Conservation (phyloP, 768 basidiomycete species). For the Fistulinella prunicolor region DNA sequence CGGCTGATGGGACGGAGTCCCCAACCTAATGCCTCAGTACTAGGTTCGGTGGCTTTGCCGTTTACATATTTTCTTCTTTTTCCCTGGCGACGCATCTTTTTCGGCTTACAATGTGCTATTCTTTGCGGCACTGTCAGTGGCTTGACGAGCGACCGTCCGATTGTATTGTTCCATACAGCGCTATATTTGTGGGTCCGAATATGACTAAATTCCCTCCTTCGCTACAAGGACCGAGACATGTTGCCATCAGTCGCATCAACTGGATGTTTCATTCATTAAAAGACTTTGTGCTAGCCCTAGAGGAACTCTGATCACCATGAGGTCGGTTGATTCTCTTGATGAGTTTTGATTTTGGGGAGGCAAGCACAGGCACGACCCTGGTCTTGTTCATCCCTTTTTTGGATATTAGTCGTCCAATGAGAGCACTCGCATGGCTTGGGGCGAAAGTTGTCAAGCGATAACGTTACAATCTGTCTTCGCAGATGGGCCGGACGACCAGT, state of each 20-base stretch:
- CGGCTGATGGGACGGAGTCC: constrained; percentile 7
- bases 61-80: not conserved
- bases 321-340: constrained; percentile 1
- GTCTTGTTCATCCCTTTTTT: constrained; percentile 9
- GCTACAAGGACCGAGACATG: constrained; percentile 1
- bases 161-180: constrained; percentile 5
- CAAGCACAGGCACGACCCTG: constrained; percentile 4
- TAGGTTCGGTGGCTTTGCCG: constrained; percentile 1
- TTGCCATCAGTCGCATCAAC: not conserved
- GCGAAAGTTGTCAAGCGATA: constrained; percentile 15
- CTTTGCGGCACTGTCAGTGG: constrained; percentile 10
- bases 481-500: constrained; percentile 13
- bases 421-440: constrained; percentile 10
- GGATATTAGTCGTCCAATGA: constrained; percentile 5
- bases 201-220: not conserved
- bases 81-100: constrained; percentile 7
- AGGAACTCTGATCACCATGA: constrained; percentile 5
- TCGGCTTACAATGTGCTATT: constrained; percentile 3
- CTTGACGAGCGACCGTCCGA: constrained; percentile 1
- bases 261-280: constrained; percentile 10
- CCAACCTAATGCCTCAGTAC: not conserved
- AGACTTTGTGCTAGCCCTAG: no score
- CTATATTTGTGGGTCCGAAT: not conserved
- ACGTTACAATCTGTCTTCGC: constrained; percentile 22
- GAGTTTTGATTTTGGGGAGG: not conserved